phyloP scores from a whole-genome alignment of 2,329 filamentous ascomycete species.

The Hymenoscyphus fructigenus region DNA sequence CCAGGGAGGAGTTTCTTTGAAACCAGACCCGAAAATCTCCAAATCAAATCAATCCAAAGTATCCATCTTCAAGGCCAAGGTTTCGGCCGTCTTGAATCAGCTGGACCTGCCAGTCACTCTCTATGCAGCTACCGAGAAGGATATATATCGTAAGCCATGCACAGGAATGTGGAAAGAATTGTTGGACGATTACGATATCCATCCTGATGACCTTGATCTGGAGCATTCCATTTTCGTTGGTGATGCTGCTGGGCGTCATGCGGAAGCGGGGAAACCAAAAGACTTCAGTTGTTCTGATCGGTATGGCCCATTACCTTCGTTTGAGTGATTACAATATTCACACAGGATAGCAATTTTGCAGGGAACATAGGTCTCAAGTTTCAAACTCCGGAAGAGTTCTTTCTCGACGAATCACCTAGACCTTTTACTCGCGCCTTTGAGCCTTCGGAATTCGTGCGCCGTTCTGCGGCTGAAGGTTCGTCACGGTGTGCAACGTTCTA shows the following conservation, averaged over 20 bases:
- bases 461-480: conserved; percentile 28
- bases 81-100: conserved; percentile 64
- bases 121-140: conserved; percentile 83
- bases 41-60: conserved; percentile 68
- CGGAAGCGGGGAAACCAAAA: conserved; percentile 47
- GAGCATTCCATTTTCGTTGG: conserved; percentile 80
- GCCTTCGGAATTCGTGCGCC: conserved; percentile 54
- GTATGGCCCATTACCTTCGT: conserved; percentile 19
- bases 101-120: conserved; percentile 75
- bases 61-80: conserved; percentile 79
- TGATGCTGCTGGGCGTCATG: conserved; percentile 69
- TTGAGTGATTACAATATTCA: conserved; percentile 16
- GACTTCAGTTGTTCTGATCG: conserved; percentile 66
- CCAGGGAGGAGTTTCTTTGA: conserved; percentile 78
- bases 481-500: conserved; percentile 13
- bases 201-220: conserved; percentile 61
- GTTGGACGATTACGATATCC: conserved; percentile 49
- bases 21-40: conserved; percentile 67
- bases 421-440: conserved; percentile 73
- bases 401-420: conserved; percentile 65
- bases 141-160: conserved; percentile 83
- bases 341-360: conserved; percentile 68
- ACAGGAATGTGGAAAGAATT: conserved; percentile 83
- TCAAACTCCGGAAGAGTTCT: conserved; percentile 89
- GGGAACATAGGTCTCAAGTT: conserved; percentile 79